phyloP scores from a whole-genome alignment of 1,139 yeast species.

The Debaryomyces singareniensis region DNA sequence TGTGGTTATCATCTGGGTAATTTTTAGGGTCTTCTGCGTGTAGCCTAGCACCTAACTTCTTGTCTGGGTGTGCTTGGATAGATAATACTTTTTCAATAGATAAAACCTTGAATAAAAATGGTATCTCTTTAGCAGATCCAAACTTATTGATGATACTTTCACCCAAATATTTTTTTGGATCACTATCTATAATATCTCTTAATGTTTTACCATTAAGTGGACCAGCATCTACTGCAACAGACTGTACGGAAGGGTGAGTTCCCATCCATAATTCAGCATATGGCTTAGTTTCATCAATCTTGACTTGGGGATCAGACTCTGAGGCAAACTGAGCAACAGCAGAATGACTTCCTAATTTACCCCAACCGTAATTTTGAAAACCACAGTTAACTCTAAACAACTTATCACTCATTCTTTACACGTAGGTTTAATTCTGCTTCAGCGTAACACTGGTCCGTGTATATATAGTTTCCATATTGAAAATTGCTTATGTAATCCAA shows the following conservation, averaged over 20 bases:
- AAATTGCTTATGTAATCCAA: too few relatives aligned
- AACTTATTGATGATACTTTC: constrained; percentile 55
- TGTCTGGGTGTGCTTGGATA: constrained; percentile 98
- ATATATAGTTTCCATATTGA: too few relatives aligned
- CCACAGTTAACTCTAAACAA: constrained; percentile 48
- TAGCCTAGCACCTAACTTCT: constrained; percentile 67
- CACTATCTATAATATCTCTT: constrained; percentile 54
- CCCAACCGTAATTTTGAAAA: constrained; percentile 77
- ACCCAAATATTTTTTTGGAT: constrained; percentile 61
- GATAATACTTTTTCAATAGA: constrained; percentile 89
- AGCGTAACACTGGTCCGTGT: not conserved
- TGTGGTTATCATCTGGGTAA: constrained; percentile 96
- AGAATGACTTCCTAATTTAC: constrained; percentile 75
- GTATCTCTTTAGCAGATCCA: constrained; percentile 66
- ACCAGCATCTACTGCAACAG: constrained; percentile 45
- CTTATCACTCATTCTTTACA: constrained; percentile 7
- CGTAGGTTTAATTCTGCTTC: not conserved
- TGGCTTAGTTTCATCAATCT: constrained; percentile 67
- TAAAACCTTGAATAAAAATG: constrained; percentile 88
- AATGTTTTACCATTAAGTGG: constrained; percentile 42
- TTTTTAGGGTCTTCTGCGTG: constrained; percentile 82
- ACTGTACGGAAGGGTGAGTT: constrained; percentile 89
- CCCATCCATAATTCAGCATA: constrained; percentile 99
- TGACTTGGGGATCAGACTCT: constrained; percentile 51
- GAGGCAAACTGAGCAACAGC: constrained; percentile 87